Base-by-base conservation (phyloP, 208 protist species). In the Leishmania tropica region DNA sequence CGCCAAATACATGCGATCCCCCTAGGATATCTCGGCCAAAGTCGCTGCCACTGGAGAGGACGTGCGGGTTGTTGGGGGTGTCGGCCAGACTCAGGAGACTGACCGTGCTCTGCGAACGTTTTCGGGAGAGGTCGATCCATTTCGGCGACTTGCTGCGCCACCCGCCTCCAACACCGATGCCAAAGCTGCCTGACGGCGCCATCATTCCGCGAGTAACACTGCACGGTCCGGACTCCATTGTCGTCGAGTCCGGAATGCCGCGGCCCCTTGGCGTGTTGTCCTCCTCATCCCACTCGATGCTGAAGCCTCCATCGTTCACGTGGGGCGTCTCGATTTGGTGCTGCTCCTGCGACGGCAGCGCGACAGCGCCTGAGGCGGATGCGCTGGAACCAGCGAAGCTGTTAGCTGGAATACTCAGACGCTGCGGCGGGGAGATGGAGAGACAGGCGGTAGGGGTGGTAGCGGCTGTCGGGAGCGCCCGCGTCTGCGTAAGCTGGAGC, bases 41-140 rank as follows among this genome's bases (percentile, higher is more conserved):
- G 67, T 81, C 67, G 78, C 78, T 75, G 53, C 35, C 65, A 68
- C 68, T 75, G 67, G 65, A 81, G 65, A 81, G 47, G 45, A 47
- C 40, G 37, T 64, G 78, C 1, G 5, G 48, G 28, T 78, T 58
- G 37, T 48, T 65, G 6, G 75, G 56, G 35, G 51, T 78, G 56
- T 47, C 75, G 56, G 53, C 56, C 8, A 78, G 37, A 42, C 76
- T 80, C 42, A 80, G 17, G 19, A 80, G 76, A 72, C 76, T 80
- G 24, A 17, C 58, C 10, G 62, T 53, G 76, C 76, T 80, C n/a
- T 80, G 76, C 4, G 31, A 51, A 28, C 45, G 76, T 42, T 42
- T 48, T 21, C 37, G 13, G 42, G 42, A 31, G 51, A 68, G 75
- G 5, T 42, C 45, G 45, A 56, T 67, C 60, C 56, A 72, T 40